Conservation (phyloP, 1,139 yeast genomes). For the Geotrichum candidum region DNA sequence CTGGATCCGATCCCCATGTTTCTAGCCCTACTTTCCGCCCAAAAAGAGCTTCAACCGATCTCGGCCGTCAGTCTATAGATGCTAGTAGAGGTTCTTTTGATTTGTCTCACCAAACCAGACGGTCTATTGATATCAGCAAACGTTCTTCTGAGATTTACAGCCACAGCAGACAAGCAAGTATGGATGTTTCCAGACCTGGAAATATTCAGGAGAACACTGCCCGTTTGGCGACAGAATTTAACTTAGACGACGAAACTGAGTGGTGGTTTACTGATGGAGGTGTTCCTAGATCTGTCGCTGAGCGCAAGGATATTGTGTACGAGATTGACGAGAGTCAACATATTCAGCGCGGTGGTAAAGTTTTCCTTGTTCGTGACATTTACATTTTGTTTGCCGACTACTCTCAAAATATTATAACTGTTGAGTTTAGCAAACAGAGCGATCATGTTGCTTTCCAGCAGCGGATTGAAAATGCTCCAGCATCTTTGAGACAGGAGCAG, state of each 20-base stretch:
- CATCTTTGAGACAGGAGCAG: conserved; percentile 40
- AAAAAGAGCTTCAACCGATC: background rate
- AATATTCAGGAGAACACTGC: background rate
- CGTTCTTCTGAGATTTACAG: background rate
- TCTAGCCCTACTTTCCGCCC: conserved; percentile 1
- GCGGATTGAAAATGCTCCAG: conserved; percentile 41
- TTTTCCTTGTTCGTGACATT: conserved; percentile 55
- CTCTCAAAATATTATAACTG: conserved; percentile 53
- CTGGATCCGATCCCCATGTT: conserved; percentile 19
- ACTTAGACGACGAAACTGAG: conserved; percentile 36
- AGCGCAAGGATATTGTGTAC: conserved; percentile 42
- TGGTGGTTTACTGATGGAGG: conserved; percentile 63
- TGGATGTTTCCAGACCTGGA: background rate
- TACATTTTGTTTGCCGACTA: conserved; percentile 71
- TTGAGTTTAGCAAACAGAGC: conserved; percentile 43
- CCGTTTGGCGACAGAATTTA: conserved; percentile 25
- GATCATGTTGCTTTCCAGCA: conserved; percentile 45
- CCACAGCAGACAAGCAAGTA: background rate
- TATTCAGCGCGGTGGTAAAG: conserved; percentile 51
- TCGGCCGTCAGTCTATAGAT: background rate
- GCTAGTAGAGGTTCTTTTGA: background rate
- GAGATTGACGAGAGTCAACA: conserved; percentile 61
- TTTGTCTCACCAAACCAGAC: background rate
- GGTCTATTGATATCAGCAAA: background rate
- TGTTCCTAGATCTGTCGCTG: conserved; percentile 52